phyloP scores from a whole-genome alignment of 164 flowering plant species.

The Stephania japonica region DNA sequence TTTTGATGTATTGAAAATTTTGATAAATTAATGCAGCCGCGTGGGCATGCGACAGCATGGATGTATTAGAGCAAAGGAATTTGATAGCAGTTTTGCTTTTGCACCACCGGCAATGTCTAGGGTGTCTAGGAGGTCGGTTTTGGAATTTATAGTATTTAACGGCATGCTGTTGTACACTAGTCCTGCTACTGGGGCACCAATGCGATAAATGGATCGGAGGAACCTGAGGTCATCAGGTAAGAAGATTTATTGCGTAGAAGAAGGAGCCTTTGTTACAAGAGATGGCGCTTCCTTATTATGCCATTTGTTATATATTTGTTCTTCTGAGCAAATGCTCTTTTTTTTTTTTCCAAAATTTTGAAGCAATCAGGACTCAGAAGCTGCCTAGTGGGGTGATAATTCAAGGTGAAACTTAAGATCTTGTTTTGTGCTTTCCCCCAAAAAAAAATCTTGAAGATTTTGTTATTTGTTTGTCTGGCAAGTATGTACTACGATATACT shows the following conservation, averaged over 20 bases:
- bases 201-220: constrained; percentile 48
- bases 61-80: not conserved
- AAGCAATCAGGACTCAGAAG: constrained; percentile 69
- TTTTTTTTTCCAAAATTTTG: constrained; percentile 26
- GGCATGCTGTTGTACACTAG: constrained; percentile 19
- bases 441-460: too few species aligned
- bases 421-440: not conserved
- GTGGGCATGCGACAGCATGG: not conserved
- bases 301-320: constrained; percentile 10
- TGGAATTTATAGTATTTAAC: constrained; percentile 37
- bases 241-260: constrained; percentile 9
- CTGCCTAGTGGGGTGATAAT: constrained; percentile 68
- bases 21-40: not conserved
- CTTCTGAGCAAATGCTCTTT: constrained; percentile 24
- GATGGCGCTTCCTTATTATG: not conserved
- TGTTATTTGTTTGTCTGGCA: too few species aligned
- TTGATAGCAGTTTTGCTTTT: not conserved
- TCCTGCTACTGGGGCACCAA: constrained; percentile 43
- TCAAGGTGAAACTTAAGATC: constrained; percentile 50
- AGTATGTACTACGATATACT: too few species aligned
- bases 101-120: not conserved
- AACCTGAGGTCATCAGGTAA: constrained; percentile 60
- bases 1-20: not conserved
- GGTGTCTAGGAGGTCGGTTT: not conserved
- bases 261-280: not conserved